Evolutionary conservation across 2,329 filamentous ascomycete species (phyloP).

Genomic region (Verticillium klebahnii): DNA sequence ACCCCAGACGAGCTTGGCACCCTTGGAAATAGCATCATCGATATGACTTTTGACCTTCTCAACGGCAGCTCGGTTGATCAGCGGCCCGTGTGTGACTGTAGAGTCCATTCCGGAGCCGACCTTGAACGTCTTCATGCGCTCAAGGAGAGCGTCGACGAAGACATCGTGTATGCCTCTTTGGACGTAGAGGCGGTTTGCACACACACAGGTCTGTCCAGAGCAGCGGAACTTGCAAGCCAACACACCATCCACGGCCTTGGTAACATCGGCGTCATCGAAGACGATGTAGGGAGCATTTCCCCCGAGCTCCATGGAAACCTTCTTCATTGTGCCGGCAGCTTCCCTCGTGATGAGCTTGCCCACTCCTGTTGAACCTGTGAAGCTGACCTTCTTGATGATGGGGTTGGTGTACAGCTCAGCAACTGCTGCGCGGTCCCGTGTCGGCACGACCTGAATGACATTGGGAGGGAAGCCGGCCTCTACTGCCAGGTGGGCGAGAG

Average conservation of each 20-base stretch:
- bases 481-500: conserved; percentile 58
- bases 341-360: conserved; percentile 61
- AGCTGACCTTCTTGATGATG: conserved; percentile 63
- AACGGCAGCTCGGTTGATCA: conserved; percentile 62
- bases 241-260: conserved; percentile 60
- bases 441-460: conserved; percentile 40
- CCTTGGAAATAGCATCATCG: conserved; percentile 57
- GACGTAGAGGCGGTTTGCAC: conserved; percentile 26
- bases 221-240: conserved; percentile 68
- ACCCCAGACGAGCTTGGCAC: conserved; percentile 53
- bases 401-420: conserved; percentile 22
- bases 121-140: conserved; percentile 52
- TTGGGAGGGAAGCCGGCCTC: conserved; percentile 64
- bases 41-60: conserved; percentile 59
- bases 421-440: conserved; percentile 14
- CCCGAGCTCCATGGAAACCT: conserved; percentile 69
- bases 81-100: conserved; percentile 54
- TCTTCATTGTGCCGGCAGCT: conserved; percentile 64
- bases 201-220: conserved; percentile 68
- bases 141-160: conserved; percentile 44
- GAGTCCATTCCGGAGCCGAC: conserved; percentile 52
- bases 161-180: conserved; percentile 55
- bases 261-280: conserved; percentile 69
- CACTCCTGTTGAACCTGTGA: conserved; percentile 56
- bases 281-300: conserved; percentile 75